Base-by-base conservation (phyloP, 2,329 filamentous ascomycete species). In the Nothopassalora personata region DNA sequence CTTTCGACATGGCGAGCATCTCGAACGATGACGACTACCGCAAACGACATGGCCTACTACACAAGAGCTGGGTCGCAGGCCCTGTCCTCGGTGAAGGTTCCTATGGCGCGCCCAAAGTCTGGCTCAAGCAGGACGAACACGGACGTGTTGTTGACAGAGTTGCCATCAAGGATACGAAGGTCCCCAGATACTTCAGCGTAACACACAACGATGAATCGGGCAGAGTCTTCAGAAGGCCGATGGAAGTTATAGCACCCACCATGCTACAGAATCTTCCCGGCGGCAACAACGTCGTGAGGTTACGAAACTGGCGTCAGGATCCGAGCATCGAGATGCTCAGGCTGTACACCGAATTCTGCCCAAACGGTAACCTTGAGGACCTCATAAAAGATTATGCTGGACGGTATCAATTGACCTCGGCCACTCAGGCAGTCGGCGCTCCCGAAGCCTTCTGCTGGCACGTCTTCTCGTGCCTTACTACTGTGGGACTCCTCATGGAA, bases 401-500 rank as follows among this genome's bases (percentile, higher is more conserved):
- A 18, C 39, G 15, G 39, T 43, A n/a, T 18, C 3, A 3, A 43
- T n/a, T n/a, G 8, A 15, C 39, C 18, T 3, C 39, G n/a, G n/a
- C 39, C 7, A 15, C 19, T 11, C 27, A 30, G 19, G 7, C 8
- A 6, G 11, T 28, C 2, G 27, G 23, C 15, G 15, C 28, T 6
- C 18, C 47, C 10, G 54, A 50, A 31, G 30, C 33, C 13, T 64
- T 66, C 50, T 31, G 59, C 10, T 64, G 61, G 63, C 39, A 53
- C n/a, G 55, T 56, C 4, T 60, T 66, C 36, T 56, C 57, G 11
- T 58, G 45, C 50, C 23, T 66, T 18, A 59, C 55, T 11, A 58
- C 30, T 5, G 61, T 58, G 1, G 64, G 62, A 23, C 31, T 60
- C 8, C 47, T 65, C 10, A 60, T 66, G 56, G 56, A 62, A 39